Evolutionary conservation across 345 rosid species (phyloP).

Genomic region (Linum tenue): DNA sequence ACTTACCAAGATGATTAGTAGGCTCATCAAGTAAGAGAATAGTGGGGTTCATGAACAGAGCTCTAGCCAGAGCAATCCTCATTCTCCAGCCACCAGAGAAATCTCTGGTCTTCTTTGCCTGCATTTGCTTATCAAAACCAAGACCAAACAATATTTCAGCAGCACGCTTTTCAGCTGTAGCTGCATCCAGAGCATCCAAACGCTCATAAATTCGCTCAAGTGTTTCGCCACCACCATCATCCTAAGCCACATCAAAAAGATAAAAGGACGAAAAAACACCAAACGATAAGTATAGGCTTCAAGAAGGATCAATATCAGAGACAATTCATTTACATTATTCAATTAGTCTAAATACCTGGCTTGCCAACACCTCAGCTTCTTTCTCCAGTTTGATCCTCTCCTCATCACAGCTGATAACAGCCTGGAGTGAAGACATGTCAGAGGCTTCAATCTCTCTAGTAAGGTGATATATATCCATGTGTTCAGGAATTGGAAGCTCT

Average conservation of each 20-base stretch:
- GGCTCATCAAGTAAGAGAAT: slow-evolving; percentile 94
- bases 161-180: slow-evolving; percentile 99
- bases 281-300: neutral
- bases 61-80: slow-evolving; percentile 97
- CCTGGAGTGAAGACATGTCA: slow-evolving; percentile 86
- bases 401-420: slow-evolving; percentile 87
- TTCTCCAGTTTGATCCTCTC: slow-evolving; percentile 86
- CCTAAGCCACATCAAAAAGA: slow-evolving; percentile 30
- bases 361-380: slow-evolving; percentile 66
- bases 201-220: slow-evolving; percentile 89
- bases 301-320: neutral
- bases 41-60: slow-evolving; percentile 90
- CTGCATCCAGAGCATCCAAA: slow-evolving; percentile 79
- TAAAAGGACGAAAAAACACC: neutral
- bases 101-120: slow-evolving; percentile 78
- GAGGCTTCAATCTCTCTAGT: slow-evolving; percentile 88
- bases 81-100: slow-evolving; percentile 99
- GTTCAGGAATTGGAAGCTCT: slow-evolving; percentile 93
- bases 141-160: slow-evolving; percentile 94
- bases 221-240: slow-evolving; percentile 93
- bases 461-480: slow-evolving; percentile 91
- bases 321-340: neutral
- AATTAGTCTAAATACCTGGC: slow-evolving; percentile 39
- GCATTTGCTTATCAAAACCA: slow-evolving; percentile 90
- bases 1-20: slow-evolving; percentile 86